Conservation (phyloP, 495 filamentous ascomycete genomes). For the Hypoxylon lenormandii region DNA sequence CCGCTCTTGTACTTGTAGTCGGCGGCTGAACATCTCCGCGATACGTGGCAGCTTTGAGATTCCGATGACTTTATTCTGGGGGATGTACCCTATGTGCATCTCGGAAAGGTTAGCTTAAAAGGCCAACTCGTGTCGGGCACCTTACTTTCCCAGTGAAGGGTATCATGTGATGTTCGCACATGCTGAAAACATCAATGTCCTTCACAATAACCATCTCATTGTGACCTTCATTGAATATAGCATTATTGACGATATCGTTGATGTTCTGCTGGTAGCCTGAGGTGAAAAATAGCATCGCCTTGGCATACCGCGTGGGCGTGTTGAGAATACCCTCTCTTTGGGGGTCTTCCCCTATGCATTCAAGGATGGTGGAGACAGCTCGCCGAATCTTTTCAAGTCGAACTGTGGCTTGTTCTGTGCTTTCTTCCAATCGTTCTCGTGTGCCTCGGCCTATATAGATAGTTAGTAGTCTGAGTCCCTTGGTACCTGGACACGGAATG, state of each 20-base stretch:
- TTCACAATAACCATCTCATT: slow-evolving; percentile 98
- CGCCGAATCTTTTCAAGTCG: slow-evolving; percentile 81
- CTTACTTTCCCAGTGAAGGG: slow-evolving; percentile 92
- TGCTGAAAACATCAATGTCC: slow-evolving; percentile 93
- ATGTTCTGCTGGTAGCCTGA: slow-evolving; percentile 98
- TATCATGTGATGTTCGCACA: slow-evolving; percentile 98
- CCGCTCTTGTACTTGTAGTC: slow-evolving; percentile 94
- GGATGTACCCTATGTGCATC: slow-evolving; percentile 99
- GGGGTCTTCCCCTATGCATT: slow-evolving; percentile 96
- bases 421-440: slow-evolving; percentile 81
- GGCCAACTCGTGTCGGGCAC: no score
- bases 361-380: slow-evolving; percentile 88
- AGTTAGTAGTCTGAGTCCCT: no score
- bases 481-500: no score
- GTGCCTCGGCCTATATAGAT: slow-evolving; percentile 86
- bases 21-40: slow-evolving; percentile 94
- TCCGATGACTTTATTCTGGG: slow-evolving; percentile 83
- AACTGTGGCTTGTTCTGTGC: slow-evolving; percentile 74
- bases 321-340: slow-evolving; percentile 87
- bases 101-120: slow-evolving; percentile 49
- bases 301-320: slow-evolving; percentile 91
- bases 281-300: slow-evolving; percentile 98
- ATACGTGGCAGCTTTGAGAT: slow-evolving; percentile 95
- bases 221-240: slow-evolving; percentile 96
- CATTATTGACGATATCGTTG: slow-evolving; percentile 88